phyloP scores from a whole-genome alignment of 306 rosid genomes.

The Cucumis hystrix region DNA sequence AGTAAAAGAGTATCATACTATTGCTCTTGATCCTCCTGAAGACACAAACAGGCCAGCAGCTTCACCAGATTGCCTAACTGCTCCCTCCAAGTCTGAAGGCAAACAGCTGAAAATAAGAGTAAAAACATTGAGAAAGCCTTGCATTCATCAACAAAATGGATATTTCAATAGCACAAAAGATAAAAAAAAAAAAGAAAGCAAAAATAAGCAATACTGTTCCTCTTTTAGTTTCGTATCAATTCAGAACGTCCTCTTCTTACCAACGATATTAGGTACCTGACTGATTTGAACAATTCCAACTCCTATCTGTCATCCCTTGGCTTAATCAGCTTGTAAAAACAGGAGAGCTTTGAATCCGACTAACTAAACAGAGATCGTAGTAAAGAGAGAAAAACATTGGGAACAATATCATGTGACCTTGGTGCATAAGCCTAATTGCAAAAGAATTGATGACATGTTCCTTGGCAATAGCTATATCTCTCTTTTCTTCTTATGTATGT shows the following conservation, averaged over 20 bases:
- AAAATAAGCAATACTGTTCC: neutral
- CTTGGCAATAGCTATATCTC: neutral
- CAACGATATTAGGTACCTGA: neutral
- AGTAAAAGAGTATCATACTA: slow-evolving; percentile 25
- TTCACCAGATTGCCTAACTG: slow-evolving; percentile 75
- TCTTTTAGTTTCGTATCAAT: neutral
- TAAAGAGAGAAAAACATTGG: neutral
- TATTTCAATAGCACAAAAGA: neutral
- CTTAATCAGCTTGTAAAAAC: neutral
- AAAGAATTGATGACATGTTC: neutral
- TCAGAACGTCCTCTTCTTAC: neutral
- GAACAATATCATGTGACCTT: neutral
- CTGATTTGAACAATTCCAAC: neutral
- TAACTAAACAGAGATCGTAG: neutral
- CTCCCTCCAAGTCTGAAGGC: slow-evolving; percentile 90
- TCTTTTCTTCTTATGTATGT: no score
- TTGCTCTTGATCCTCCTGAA: slow-evolving; percentile 92
- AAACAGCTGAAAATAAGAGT: slow-evolving; percentile 57
- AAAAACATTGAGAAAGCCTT: neutral
- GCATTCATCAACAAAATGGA: neutral
- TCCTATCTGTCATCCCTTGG: neutral
- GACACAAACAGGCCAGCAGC: slow-evolving; percentile 60
- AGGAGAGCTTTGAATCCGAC: neutral
- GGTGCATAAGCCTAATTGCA: neutral
- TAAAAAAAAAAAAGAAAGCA: neutral